These are phyloP conservation scores for Ophiostoma sp. DNA, from an alignment of 2,329 filamentous ascomycete species.

Conservation along the genomic window DNA sequence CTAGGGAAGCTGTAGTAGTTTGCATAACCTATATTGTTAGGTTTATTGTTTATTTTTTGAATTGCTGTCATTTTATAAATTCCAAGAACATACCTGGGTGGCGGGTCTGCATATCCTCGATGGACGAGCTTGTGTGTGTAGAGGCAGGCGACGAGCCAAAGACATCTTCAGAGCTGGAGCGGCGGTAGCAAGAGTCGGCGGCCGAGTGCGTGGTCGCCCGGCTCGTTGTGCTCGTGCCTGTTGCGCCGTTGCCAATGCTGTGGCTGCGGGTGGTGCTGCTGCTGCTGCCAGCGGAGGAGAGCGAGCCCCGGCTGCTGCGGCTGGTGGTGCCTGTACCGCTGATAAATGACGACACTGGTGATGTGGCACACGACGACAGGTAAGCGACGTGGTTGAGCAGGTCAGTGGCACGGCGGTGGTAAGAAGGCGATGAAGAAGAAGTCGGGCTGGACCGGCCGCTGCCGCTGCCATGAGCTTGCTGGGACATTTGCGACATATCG, in stretches of 20 bases:
- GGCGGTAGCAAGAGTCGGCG: conserved; percentile 31
- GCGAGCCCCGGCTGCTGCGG: neutral
- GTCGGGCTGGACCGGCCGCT: conserved; percentile 12
- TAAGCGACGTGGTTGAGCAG: conserved; percentile 51
- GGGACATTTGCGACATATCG: conserved; percentile 37
- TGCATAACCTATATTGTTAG: conserved; percentile 36
- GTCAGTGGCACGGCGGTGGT: conserved; percentile 33
- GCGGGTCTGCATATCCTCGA: conserved; percentile 31
- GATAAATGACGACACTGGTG: conserved; percentile 15
- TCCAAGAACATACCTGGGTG: conserved; percentile 10
- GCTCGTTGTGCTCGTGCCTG: neutral
- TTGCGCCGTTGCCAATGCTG: neutral
- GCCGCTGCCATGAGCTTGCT: conserved; percentile 31
- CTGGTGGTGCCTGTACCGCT: conserved; percentile 15
- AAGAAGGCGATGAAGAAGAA: conserved; percentile 27
- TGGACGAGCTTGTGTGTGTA: conserved; percentile 30
- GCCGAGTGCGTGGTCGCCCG: neutral
- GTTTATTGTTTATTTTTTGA: neutral
- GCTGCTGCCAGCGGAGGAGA: neutral
- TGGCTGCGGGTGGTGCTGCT: neutral
- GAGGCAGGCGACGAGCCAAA: conserved; percentile 27
- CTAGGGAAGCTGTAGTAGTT: conserved; percentile 70
- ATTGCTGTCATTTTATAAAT: neutral
- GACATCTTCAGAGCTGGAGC: conserved; percentile 38
- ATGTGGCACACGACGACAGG: conserved; percentile 35